Evolutionary conservation across 1,284 basidiomycete genomes (phyloP).

Genomic region (Xerocomus cyaneibrunnescens): DNA sequence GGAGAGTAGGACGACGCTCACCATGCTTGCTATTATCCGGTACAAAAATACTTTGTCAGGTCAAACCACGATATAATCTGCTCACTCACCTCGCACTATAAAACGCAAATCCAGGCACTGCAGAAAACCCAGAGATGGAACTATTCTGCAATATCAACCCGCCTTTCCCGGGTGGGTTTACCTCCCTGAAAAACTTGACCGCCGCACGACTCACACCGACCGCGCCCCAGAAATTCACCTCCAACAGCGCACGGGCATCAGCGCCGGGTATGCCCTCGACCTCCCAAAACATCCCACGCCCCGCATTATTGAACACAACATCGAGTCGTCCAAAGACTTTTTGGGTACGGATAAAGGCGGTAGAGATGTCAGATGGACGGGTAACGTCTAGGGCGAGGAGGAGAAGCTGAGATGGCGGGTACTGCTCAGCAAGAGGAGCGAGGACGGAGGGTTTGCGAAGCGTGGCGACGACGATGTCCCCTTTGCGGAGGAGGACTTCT

Average conservation of each 20-base stretch:
- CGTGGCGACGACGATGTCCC: constrained; percentile 35
- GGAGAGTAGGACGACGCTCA: background rate
- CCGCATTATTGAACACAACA: constrained; percentile 26
- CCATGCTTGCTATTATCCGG: constrained; percentile 15
- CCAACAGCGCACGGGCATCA: constrained; percentile 13
- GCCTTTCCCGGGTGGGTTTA: constrained; percentile 13
- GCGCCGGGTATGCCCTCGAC: constrained; percentile 10
- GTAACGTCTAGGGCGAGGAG: constrained; percentile 19
- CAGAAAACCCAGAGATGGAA: constrained; percentile 11
- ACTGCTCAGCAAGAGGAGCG: constrained; percentile 17
- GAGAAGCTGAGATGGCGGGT: constrained; percentile 12
- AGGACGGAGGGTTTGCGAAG: constrained; percentile 30
- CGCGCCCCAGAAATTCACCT: constrained; percentile 19
- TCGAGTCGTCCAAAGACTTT: constrained; percentile 17
- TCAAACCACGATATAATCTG: background rate
- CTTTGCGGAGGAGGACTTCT: constrained; percentile 28
- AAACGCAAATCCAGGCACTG: constrained; percentile 6
- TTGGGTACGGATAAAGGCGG: constrained; percentile 12
- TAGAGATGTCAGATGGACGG: constrained; percentile 13
- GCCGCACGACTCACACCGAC: constrained; percentile 9
- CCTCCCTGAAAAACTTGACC: constrained; percentile 19
- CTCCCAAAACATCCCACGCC: constrained; percentile 8
- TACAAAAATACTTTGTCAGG: background rate
- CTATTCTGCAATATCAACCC: constrained; percentile 18
- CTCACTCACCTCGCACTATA: constrained; percentile 12